These are phyloP conservation scores for Fusarium nygamai DNA, from an alignment of 2,329 filamentous ascomycete species.

Conservation along the genomic window DNA sequence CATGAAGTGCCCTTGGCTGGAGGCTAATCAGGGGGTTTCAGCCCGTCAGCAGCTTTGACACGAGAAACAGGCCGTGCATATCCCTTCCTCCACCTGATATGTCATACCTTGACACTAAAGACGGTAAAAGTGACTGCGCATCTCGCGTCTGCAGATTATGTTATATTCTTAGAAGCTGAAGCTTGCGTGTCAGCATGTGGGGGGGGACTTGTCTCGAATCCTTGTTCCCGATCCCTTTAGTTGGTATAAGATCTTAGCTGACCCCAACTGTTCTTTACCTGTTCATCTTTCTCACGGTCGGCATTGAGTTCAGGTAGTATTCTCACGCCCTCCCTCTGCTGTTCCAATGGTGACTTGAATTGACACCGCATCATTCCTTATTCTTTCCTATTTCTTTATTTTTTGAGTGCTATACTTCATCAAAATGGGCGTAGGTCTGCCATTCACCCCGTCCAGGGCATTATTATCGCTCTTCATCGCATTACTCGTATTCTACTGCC, in stretches of 20 bases:
- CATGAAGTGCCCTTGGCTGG: neutral
- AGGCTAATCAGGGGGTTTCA: constrained; percentile 19
- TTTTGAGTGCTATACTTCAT: neutral
- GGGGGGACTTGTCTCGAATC: constrained; percentile 13
- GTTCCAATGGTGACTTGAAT: constrained; percentile 27
- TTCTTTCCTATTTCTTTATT: neutral
- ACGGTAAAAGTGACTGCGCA: neutral
- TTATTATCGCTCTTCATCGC: constrained; percentile 30
- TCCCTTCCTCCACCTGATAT: constrained; percentile 9
- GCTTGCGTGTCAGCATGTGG: constrained; percentile 26
- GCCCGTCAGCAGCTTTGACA: constrained; percentile 5
- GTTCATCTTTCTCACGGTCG: neutral
- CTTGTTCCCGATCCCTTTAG: constrained; percentile 9
- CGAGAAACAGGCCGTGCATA: constrained; percentile 22
- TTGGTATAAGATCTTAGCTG: constrained; percentile 25
- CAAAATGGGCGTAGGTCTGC: constrained; percentile 38
- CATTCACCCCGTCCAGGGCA: constrained; percentile 31
- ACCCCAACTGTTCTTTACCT: neutral
- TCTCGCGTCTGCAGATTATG: constrained; percentile 24
- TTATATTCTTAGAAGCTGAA: constrained; percentile 24
- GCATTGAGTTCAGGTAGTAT: neutral
- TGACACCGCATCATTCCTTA: constrained; percentile 3
- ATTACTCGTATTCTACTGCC: constrained; percentile 14
- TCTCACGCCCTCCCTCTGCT: neutral
- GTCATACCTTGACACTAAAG: constrained; percentile 7